These are phyloP conservation scores for Fonsecaea multimorphosa DNA, from an alignment of 2,329 filamentous ascomycete species.

Conservation along the genomic window DNA sequence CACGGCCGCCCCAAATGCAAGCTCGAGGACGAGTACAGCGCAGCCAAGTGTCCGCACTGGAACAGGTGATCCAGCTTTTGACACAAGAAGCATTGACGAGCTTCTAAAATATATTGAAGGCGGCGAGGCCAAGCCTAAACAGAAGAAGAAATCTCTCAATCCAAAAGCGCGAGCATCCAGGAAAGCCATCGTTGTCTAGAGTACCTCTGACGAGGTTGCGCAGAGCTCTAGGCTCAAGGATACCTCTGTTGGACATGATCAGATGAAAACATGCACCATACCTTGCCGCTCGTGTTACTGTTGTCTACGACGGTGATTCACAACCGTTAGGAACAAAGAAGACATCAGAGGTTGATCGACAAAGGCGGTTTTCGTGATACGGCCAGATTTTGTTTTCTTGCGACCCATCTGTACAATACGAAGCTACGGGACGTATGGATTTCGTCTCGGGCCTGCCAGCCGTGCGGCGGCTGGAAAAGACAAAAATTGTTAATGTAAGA, in stretches of 20 bases:
- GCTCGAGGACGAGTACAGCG: conserved; percentile 40
- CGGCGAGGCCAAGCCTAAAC: conserved; percentile 52
- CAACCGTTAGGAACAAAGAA: not conserved
- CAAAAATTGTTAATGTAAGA: not conserved
- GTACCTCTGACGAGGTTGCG: no score
- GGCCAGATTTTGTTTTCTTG: not conserved
- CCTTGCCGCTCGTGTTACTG: not conserved
- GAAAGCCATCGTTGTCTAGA: conserved; percentile 22
- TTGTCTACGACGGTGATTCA: not conserved
- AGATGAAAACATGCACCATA: not conserved
- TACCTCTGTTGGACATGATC: not conserved
- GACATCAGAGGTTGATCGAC: not conserved
- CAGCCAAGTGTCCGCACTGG: conserved; percentile 31
- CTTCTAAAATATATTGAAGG: conserved; percentile 94
- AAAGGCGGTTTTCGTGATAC: not conserved
- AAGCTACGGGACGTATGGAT: not conserved
- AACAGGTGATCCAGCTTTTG: conserved; percentile 58
- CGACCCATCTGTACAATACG: not conserved
- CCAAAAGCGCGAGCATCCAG: conserved; percentile 38
- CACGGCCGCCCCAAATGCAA: conserved; percentile 58
- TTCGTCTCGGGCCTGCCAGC: conserved; percentile 5
- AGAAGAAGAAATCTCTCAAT: conserved; percentile 46
- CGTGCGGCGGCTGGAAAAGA: not conserved
- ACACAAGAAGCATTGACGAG: conserved; percentile 88
- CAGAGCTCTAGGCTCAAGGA: not conserved